Percentiles rank a stretch among this genome's conserved stretches.
Conservation (phyloP, 345 rosid species). For the Brassica nigra region DNA sequence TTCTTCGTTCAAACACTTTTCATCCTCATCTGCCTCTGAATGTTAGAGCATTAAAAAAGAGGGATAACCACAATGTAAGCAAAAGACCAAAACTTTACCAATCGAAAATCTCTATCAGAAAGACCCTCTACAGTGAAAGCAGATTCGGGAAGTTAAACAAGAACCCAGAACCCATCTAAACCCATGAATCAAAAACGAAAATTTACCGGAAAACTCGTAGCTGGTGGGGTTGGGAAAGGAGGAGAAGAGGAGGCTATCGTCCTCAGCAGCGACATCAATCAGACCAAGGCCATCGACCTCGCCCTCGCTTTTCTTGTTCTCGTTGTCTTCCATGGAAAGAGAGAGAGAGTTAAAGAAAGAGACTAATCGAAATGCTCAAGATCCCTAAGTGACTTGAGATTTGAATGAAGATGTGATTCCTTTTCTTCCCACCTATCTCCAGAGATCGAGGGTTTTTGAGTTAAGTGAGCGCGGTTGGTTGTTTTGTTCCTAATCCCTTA, state of each 20-base stretch:
- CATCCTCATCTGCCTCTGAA: constrained; percentile 51
- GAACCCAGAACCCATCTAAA: constrained; percentile 7
- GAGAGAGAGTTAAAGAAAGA: not conserved
- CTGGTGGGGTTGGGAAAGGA: constrained; percentile 41
- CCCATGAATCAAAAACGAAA: not conserved
- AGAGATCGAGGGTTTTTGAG: constrained; percentile 38
- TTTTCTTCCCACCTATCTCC: constrained; percentile 4
- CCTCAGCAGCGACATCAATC: constrained; percentile 81
- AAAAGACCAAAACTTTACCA: not conserved
- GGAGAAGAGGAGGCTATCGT: constrained; percentile 78
- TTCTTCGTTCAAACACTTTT: constrained; percentile 35
- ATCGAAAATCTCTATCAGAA: not conserved
- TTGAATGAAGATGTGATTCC: constrained; percentile 5
- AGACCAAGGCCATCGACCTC: constrained; percentile 60
- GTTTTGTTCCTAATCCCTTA: not conserved
- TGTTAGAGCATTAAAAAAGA: not conserved
- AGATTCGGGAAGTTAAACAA: not conserved
- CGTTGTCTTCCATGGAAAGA: constrained; percentile 57
- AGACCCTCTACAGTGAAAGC: not conserved
- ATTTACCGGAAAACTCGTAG: constrained; percentile 36
- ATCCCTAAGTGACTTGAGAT: constrained; percentile 18
- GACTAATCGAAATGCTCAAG: not conserved
- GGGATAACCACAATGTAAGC: constrained; percentile 10
- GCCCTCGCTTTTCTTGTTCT: constrained; percentile 36
- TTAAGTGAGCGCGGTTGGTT: constrained; percentile 30